Evolutionary conservation across 495 filamentous ascomycete species (phyloP).

Genomic region (Lasiosphaeria miniovina): DNA sequence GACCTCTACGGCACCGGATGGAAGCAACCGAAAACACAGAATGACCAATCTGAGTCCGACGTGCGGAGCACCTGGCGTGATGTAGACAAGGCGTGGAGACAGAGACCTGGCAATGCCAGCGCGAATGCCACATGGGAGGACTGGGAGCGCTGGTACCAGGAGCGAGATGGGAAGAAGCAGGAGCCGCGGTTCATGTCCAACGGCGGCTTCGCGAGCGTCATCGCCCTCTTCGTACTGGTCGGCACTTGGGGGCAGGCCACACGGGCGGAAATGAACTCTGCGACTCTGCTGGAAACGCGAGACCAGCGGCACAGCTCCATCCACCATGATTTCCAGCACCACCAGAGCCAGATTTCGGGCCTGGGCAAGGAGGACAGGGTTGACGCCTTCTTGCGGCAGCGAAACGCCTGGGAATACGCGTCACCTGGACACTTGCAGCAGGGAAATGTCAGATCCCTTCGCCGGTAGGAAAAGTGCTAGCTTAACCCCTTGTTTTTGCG

Average conservation of each 20-base stretch:
- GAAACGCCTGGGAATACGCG: conserved; percentile 47
- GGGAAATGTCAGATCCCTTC: no score
- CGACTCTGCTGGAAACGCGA: conserved; percentile 56
- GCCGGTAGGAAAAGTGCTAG: no score
- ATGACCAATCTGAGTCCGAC: conserved; percentile 18
- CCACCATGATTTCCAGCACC: conserved; percentile 55
- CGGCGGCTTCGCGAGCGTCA: conserved; percentile 64
- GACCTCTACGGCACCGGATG: conserved; percentile 81
- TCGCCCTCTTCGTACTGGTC: conserved; percentile 62
- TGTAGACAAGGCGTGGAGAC: conserved; percentile 47
- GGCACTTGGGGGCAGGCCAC: conserved; percentile 67
- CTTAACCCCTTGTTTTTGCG: no score
- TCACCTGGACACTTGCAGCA: conserved; percentile 7
- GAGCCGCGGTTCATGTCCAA: conserved; percentile 70
- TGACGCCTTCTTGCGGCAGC: conserved; percentile 66
- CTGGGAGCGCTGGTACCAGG: conserved; percentile 84
- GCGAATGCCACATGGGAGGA: conserved; percentile 97
- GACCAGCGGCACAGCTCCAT: conserved; percentile 62
- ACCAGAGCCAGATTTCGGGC: conserved; percentile 49
- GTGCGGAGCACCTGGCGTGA: conserved; percentile 35
- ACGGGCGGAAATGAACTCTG: conserved; percentile 56
- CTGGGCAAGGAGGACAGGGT: conserved; percentile 62
- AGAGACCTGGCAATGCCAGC: conserved; percentile 55
- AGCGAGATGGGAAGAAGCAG: conserved; percentile 49
- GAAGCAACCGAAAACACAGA: conserved; percentile 41